phyloP scores from a whole-genome alignment of 2,329 filamentous ascomycete species.

The Fusarium sp. region DNA sequence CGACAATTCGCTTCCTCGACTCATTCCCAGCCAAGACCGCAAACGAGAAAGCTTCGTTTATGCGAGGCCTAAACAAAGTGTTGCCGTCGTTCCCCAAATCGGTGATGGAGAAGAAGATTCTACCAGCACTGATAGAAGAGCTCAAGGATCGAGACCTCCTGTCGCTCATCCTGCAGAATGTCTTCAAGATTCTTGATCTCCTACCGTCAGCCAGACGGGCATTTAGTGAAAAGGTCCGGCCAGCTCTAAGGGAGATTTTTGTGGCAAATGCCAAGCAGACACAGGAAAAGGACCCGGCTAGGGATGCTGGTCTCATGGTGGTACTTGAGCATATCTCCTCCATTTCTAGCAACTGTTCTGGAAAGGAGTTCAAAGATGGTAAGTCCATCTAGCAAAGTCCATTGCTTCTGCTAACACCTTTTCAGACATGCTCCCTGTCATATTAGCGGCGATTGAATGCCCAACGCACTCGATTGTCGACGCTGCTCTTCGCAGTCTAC shows the following conservation, averaged over 20 bases:
- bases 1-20: slow-evolving; percentile 94
- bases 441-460: slow-evolving; percentile 86
- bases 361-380: slow-evolving; percentile 96
- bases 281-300: slow-evolving; percentile 80
- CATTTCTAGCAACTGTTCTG: slow-evolving; percentile 83
- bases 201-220: slow-evolving; percentile 80
- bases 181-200: slow-evolving; percentile 87
- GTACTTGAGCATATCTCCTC: slow-evolving; percentile 83
- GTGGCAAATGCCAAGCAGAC: slow-evolving; percentile 66
- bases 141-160: slow-evolving; percentile 91
- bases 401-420: slow-evolving; percentile 4
- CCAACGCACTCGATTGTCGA: slow-evolving; percentile 91
- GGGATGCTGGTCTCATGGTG: slow-evolving; percentile 92
- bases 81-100: slow-evolving; percentile 92
- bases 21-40: slow-evolving; percentile 90
- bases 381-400: slow-evolving; percentile 47
- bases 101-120: slow-evolving; percentile 92
- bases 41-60: slow-evolving; percentile 89
- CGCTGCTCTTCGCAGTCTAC: slow-evolving; percentile 80
- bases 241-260: slow-evolving; percentile 85
- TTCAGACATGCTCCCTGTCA: slow-evolving; percentile 85
- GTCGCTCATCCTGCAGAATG: slow-evolving; percentile 85
- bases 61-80: slow-evolving; percentile 88
- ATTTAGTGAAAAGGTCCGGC: slow-evolving; percentile 88
- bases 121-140: slow-evolving; percentile 90